These are phyloP conservation scores for Epichloe hybrida DNA, from an alignment of 2,329 filamentous ascomycete species.

Conservation along the genomic window DNA sequence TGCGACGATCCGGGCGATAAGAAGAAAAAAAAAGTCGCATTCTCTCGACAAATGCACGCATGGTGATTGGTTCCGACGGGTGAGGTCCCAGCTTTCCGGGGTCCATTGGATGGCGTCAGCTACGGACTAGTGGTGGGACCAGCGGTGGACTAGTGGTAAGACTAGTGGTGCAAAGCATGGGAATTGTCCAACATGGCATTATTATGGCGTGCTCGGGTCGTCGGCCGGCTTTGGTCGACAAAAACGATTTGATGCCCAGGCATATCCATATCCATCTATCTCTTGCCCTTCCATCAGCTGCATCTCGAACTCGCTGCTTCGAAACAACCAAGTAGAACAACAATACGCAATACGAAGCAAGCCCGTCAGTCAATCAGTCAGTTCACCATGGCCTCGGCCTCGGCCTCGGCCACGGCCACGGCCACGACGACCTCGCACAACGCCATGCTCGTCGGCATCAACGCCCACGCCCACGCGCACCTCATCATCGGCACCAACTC, in stretches of 20 bases:
- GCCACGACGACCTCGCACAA: constrained; percentile 21
- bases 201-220: constrained; percentile 1
- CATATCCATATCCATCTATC: too few species aligned
- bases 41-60: not conserved
- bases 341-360: not conserved
- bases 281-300: too few species aligned
- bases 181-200: too few species aligned
- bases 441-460: constrained; percentile 53
- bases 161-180: too few species aligned
- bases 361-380: not conserved
- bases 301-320: too few species aligned
- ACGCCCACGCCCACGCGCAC: constrained; percentile 60
- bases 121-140: not conserved
- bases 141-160: too few species aligned
- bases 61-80: constrained; percentile 9
- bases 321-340: too few species aligned
- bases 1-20: not conserved
- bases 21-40: too few species aligned
- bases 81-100: not conserved
- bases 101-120: constrained; percentile 21
- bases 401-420: constrained; percentile 18
- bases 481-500: constrained; percentile 78
- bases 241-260: too few species aligned
- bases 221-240: not conserved
- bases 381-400: not conserved